Base-by-base conservation (phyloP, 208 protist species). In the Trypanosoma rangeli region DNA sequence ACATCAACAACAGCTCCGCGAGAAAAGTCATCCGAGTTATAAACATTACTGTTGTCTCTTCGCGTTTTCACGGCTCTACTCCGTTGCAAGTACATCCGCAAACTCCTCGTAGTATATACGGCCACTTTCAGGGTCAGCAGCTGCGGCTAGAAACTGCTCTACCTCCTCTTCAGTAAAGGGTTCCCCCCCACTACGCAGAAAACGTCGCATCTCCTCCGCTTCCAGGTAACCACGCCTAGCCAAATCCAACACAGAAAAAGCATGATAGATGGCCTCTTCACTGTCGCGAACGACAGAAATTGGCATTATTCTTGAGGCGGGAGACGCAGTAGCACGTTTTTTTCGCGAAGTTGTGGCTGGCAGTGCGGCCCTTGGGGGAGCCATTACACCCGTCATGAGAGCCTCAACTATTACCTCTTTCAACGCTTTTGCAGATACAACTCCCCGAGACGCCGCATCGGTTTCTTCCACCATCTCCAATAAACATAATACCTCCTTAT, bases 81-180 rank as follows among this genome's bases (percentile, higher is more conserved):
- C 88, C 1, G 66, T 68, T 22, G 91, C 86, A 33, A 96, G 72
- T 26, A 93, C 76, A 66, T 91, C 86, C 22, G 82, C 89, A 78
- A 93, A 94, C 54, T 95, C 89, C 39, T 77, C 68, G 72, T 96
- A 97, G 70, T 90, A 87, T 26, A 92, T 77, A 24, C 69, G 64
- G 29, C 86, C 83, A 53, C 74, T 87, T 57, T 92, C 84, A 5
- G 90, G 88, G 64, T 96, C 93, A 9, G 78, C 58, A 24, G 90
- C 80, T 10, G 89, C 89, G 22, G 80, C 35, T 52, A 92, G 78
- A 78, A 97, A 90, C 46, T 95, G 81, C 26, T 94, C 83, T 33
- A 87, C 70, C 68, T 97, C 93, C 28, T 96, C 84, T 8, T 73
- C 63, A 24, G 76, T 89, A 48, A 97, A 85, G 5, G 61, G 57